These are phyloP conservation scores for Lachnellula occidentalis DNA, from an alignment of 2,329 filamentous ascomycete genomes.

Conservation along the genomic window DNA sequence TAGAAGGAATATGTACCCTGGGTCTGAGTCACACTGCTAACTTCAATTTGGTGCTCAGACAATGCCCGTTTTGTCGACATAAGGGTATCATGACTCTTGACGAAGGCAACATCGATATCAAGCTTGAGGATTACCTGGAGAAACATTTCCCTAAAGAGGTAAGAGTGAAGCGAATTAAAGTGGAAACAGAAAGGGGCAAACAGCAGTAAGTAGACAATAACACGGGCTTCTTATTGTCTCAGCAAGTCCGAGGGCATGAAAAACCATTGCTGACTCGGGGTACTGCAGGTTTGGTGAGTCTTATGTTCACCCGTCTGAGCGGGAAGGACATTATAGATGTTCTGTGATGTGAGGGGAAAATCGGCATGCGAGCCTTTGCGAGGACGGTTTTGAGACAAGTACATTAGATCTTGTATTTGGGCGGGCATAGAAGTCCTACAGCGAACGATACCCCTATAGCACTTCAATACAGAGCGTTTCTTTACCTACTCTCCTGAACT, in stretches of 20 bases:
- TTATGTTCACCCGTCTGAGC: constrained; percentile 30
- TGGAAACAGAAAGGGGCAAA: constrained; percentile 68
- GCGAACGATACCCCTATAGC: too few relatives aligned
- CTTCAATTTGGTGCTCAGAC: background rate
- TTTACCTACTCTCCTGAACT: too few relatives aligned
- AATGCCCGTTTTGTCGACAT: background rate
- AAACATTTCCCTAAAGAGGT: constrained; percentile 70
- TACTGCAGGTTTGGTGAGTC: too few relatives aligned
- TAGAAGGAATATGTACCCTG: too few relatives aligned
- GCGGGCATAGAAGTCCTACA: too few relatives aligned
- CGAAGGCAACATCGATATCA: constrained; percentile 62
- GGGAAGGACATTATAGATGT: constrained; percentile 40
- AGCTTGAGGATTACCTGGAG: constrained; percentile 63
- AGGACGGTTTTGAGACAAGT: too few relatives aligned
- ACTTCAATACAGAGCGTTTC: too few relatives aligned
- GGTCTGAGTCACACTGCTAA: background rate
- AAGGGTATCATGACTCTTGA: constrained; percentile 1
- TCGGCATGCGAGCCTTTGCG: too few relatives aligned
- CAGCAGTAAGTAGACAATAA: constrained; percentile 52
- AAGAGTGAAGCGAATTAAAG: constrained; percentile 62
- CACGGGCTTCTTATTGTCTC: too few relatives aligned
- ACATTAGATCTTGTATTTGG: too few relatives aligned
- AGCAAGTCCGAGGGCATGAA: too few relatives aligned
- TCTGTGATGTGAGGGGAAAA: constrained; percentile 45
- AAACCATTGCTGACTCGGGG: too few relatives aligned